Evolutionary conservation across 2,329 filamentous ascomycete genomes (phyloP).

Genomic region (Coleophoma eucalyptorum): DNA sequence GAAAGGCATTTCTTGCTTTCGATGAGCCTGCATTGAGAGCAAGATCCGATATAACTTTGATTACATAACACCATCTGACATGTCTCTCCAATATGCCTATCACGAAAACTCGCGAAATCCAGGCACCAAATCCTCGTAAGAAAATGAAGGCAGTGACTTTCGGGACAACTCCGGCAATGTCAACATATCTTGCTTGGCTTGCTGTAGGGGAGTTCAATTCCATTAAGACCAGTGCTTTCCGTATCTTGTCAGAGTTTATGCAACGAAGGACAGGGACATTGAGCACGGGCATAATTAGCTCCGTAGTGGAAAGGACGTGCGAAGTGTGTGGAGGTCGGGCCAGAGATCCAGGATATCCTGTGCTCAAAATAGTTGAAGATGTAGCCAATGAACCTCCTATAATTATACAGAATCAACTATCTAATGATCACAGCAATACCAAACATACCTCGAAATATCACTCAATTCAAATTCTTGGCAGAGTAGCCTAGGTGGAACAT

Average conservation of each 20-base stretch:
- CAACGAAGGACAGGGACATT: slow-evolving; percentile 35
- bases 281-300: slow-evolving; percentile 41
- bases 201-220: slow-evolving; percentile 67
- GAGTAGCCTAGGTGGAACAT: slow-evolving; percentile 7
- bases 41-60: slow-evolving; percentile 67
- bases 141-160: slow-evolving; percentile 64
- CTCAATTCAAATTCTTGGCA: slow-evolving; percentile 5
- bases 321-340: slow-evolving; percentile 70
- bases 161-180: slow-evolving; percentile 66
- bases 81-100: slow-evolving; percentile 69
- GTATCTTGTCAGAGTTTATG: slow-evolving; percentile 67
- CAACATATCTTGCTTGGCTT: slow-evolving; percentile 68
- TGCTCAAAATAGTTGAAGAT: slow-evolving; percentile 56
- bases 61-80: background rate
- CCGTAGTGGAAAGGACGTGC: slow-evolving; percentile 67
- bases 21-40: slow-evolving; percentile 74
- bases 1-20: slow-evolving; percentile 64
- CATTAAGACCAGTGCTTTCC: slow-evolving; percentile 64
- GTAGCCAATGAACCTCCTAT: slow-evolving; percentile 47
- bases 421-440: background rate
- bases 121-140: background rate
- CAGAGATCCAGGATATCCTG: slow-evolving; percentile 67
- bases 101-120: background rate
- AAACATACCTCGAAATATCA: slow-evolving; percentile 2
- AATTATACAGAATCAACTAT: slow-evolving; percentile 67